These are phyloP conservation scores for Colletotrichum sp. DNA, from an alignment of 2,329 filamentous ascomycete species.

Conservation along the genomic window DNA sequence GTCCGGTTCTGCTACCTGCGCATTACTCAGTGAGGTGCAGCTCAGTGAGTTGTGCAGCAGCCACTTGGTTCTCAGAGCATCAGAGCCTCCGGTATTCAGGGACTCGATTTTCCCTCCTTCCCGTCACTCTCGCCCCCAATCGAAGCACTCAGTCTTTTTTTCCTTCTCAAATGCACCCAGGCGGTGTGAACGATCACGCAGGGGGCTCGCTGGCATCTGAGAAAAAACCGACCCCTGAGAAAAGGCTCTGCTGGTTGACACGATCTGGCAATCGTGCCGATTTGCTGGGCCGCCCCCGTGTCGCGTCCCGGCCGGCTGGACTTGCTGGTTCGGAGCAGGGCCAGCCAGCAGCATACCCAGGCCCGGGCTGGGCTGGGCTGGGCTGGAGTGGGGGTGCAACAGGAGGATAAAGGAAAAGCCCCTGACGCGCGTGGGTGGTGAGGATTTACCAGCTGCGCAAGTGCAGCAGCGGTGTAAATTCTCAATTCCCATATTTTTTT, in stretches of 20 bases:
- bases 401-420: neutral
- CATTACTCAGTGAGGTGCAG: neutral
- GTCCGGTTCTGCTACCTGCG: neutral
- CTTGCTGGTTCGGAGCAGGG: slow-evolving; percentile 5
- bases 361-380: neutral
- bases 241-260: neutral
- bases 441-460: neutral
- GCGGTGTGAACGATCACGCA: slow-evolving; percentile 20
- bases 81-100: neutral
- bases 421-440: neutral
- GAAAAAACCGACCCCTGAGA: neutral
- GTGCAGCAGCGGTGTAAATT: neutral
- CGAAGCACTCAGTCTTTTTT: neutral
- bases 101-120: neutral
- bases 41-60: neutral
- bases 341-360: neutral
- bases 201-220: neutral
- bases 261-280: slow-evolving; percentile 20
- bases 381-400: neutral
- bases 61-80: neutral
- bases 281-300: slow-evolving; percentile 6
- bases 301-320: slow-evolving; percentile 12
- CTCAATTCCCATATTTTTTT: neutral
- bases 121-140: neutral
- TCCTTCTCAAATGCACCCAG: neutral